Conservation (phyloP, 257 asterid species). For the Gentiana straminea region DNA sequence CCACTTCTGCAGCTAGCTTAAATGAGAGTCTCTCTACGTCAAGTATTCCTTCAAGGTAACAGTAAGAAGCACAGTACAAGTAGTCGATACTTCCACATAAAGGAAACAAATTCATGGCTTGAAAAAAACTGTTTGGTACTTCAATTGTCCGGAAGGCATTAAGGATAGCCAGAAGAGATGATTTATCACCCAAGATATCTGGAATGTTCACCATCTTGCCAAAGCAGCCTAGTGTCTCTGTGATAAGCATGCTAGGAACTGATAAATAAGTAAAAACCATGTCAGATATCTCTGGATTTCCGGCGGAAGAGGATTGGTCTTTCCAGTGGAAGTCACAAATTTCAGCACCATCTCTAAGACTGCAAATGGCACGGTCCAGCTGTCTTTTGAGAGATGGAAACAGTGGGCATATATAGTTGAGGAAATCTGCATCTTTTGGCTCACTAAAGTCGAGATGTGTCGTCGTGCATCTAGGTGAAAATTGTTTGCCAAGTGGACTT, state of each 20-base stretch:
- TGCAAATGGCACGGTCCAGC: slow-evolving; percentile 42
- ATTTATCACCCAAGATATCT: slow-evolving; percentile 43
- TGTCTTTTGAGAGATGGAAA: slow-evolving; percentile 52
- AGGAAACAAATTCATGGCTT: slow-evolving; percentile 46
- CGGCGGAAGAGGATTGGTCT: slow-evolving; percentile 44
- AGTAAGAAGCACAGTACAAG: slow-evolving; percentile 54
- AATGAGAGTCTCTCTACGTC: slow-evolving; percentile 51
- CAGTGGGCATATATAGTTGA: slow-evolving; percentile 37
- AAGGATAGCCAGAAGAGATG: slow-evolving; percentile 50
- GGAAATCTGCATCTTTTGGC: slow-evolving; percentile 32
- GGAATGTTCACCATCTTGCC: slow-evolving; percentile 65
- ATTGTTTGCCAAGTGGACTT: slow-evolving; percentile 43
- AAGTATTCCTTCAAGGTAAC: slow-evolving; percentile 47
- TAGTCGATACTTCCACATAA: slow-evolving; percentile 54
- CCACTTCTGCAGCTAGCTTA: slow-evolving; percentile 61
- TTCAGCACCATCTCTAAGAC: slow-evolving; percentile 58
- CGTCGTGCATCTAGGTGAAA: slow-evolving; percentile 23
- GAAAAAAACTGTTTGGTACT: slow-evolving; percentile 36
- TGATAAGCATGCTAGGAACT: slow-evolving; percentile 34
- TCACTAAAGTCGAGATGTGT: slow-evolving; percentile 31
- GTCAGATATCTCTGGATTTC: slow-evolving; percentile 43
- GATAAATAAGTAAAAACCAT: slow-evolving; percentile 33
- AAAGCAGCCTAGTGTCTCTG: slow-evolving; percentile 68
- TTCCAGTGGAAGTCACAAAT: slow-evolving; percentile 76
- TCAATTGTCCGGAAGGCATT: slow-evolving; percentile 58